These are phyloP conservation scores for Spathaspora passalidarum DNA, from an alignment of 805 yeast genomes.

Conservation along the genomic window DNA sequence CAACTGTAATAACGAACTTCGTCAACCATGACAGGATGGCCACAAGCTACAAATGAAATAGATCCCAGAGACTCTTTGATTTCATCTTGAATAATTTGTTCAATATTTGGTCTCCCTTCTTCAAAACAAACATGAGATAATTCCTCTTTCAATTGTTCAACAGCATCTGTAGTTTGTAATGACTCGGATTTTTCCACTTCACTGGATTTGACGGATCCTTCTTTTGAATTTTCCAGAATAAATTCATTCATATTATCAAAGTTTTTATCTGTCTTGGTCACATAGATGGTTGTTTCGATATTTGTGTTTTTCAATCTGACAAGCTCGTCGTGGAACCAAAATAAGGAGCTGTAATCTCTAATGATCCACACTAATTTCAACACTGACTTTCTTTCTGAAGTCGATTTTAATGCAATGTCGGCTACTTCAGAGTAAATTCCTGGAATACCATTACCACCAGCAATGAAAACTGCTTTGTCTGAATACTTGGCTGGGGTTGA, in stretches of 20 bases:
- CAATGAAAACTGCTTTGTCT: slow-evolving; percentile 54
- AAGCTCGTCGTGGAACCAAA: slow-evolving; percentile 47
- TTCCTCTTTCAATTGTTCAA: slow-evolving; percentile 11
- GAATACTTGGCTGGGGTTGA: slow-evolving; percentile 46
- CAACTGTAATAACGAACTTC: slow-evolving; percentile 48
- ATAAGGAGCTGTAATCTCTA: slow-evolving; percentile 47
- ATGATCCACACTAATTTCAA: slow-evolving; percentile 62
- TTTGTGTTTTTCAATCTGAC: slow-evolving; percentile 17
- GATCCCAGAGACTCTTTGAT: slow-evolving; percentile 40
- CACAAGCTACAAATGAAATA: slow-evolving; percentile 56
- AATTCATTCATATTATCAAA: neutral
- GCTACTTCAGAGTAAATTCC: slow-evolving; percentile 45
- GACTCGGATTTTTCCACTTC: neutral
- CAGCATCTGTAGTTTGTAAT: neutral
- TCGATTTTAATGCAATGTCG: slow-evolving; percentile 23
- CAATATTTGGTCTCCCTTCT: slow-evolving; percentile 44
- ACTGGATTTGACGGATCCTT: neutral
- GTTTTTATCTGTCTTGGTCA: slow-evolving; percentile 21
- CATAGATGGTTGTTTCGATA: slow-evolving; percentile 24
- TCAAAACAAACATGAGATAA: slow-evolving; percentile 34
- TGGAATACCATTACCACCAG: slow-evolving; percentile 78
- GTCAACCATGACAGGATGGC: slow-evolving; percentile 61
- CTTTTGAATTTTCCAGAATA: neutral
- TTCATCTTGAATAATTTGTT: slow-evolving; percentile 8
- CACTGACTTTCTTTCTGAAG: slow-evolving; percentile 14